Percentiles rank a stretch among this genome's conserved stretches.
Conservation (phyloP, 1,284 basidiomycete genomes). For the Ceraceosorus guamensis region DNA sequence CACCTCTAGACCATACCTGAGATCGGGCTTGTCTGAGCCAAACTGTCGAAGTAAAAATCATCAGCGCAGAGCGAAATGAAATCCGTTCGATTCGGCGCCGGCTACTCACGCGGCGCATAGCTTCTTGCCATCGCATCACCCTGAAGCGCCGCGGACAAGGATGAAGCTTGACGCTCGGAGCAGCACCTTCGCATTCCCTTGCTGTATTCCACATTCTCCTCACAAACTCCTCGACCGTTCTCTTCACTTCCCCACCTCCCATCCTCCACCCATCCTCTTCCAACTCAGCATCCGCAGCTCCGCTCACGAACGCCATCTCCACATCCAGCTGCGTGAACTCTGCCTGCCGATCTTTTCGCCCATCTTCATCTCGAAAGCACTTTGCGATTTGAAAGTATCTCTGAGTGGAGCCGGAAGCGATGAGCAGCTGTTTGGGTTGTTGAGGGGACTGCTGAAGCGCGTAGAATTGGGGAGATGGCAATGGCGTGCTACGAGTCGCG, state of each 20-base stretch:
- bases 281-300: constrained; percentile 51
- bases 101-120: constrained; percentile 17
- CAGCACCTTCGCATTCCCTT: constrained; percentile 51
- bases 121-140: constrained; percentile 34
- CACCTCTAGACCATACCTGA: constrained; percentile 63
- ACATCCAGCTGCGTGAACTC: constrained; percentile 95
- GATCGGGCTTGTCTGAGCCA: constrained; percentile 92
- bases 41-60: constrained; percentile 58
- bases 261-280: too few relatives aligned
- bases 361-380: constrained; percentile 92
- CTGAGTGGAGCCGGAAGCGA: constrained; percentile 81
- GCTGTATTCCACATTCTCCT: constrained; percentile 61
- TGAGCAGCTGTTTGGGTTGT: constrained; percentile 87
- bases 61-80: constrained; percentile 2
- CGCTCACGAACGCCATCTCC: constrained; percentile 90
- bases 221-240: constrained; percentile 33
- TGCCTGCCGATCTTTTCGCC: constrained; percentile 84
- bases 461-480: constrained; percentile 63
- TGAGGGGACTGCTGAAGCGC: constrained; percentile 90
- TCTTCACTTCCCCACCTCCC: constrained; percentile 36
- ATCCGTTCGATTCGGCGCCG: background rate
- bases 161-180: too few relatives aligned
- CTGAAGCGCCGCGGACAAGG: constrained; percentile 14
- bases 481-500: background rate
- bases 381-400: constrained; percentile 85